A percentile compares a stretch with the other conserved stretches of the same genome.
phyloP scores from a whole-genome alignment of 306 rosid species.

The Carpinus fangiana region DNA sequence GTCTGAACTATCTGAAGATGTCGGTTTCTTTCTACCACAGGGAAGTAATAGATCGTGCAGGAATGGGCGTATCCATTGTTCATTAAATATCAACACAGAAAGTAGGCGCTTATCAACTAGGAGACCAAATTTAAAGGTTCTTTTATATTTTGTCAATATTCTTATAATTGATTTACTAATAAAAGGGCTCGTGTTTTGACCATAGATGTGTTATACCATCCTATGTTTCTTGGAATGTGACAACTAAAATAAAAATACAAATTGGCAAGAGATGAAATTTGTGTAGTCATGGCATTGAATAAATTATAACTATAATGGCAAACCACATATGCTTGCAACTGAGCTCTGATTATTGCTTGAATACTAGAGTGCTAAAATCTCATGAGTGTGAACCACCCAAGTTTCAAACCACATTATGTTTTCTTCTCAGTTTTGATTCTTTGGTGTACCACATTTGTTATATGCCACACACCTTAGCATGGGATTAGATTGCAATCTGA shows the following conservation, averaged over 20 bases:
- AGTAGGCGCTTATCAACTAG: slow-evolving; percentile 96
- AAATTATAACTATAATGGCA: not conserved
- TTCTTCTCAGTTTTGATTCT: not conserved
- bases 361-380: not conserved
- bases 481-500: not conserved
- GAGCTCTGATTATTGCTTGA: not conserved
- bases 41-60: slow-evolving; percentile 81
- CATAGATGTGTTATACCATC: not conserved
- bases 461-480: not conserved
- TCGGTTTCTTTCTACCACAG: slow-evolving; percentile 48
- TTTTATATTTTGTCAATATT: not conserved
- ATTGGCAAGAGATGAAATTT: slow-evolving; percentile 5
- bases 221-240: not conserved
- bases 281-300: slow-evolving; percentile 5
- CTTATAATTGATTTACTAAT: not conserved
- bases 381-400: not conserved
- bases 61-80: slow-evolving; percentile 84
- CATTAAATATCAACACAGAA: slow-evolving; percentile 87
- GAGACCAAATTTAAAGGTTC: slow-evolving; percentile 94
- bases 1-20: not conserved
- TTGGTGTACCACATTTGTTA: not conserved
- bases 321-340: not conserved
- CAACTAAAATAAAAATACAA: not conserved
- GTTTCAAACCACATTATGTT: not conserved
- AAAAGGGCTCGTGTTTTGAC: not conserved